Base-by-base conservation (phyloP, 2,329 filamentous ascomycete genomes). In the Fusarium sarcochroum region DNA sequence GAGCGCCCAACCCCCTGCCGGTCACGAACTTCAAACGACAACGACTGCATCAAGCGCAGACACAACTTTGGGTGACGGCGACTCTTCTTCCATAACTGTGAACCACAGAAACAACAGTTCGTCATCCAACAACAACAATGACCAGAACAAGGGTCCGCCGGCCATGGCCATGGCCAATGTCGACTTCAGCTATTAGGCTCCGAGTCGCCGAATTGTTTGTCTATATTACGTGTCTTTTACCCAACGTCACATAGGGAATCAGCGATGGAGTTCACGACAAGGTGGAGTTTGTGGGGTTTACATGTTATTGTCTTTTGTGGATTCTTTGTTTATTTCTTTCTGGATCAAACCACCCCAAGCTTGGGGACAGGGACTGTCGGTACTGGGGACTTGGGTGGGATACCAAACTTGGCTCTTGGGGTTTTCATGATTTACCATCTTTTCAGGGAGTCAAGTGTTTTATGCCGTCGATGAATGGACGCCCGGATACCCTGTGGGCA, bases 111-210 rank as follows among this genome's bases (percentile, higher is more conserved):
- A 75, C 37, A 77, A 75, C 42, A 73, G 53, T 48, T 41, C 76
- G 50, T 76, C 78, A 66, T 68, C 76, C 38, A 75, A 81, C 25
- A 70, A 58, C 63, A 68, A 70, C 63, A 61, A 70, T 23, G 82
- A 85, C 72, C 84, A 89, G 82, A 80, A 83, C 81, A 80, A 83
- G 65, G 70, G 74, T 20, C 70, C 86, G 70, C 82, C 86, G 38
- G 81, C 85, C 64, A 81, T 90, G 79, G 86, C 85, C 58, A 83
- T 90, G 79, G 87, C 85, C 62, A 83, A 86, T 75, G 85, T 90
- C 70, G 87, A 90, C 78, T 87, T 90, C 67, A 89, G 84, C 77
- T 89, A 90, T 72, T 90, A 80, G 85, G 63, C 58, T 58, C 20
- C 20, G 34, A 35, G 52, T 45, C 56, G 49, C 34, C 55, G 58